A percentile compares a stretch with the other conserved stretches of the same genome.
Conservation (phyloP, 306 rosid genomes). For the Vigna angularis region DNA sequence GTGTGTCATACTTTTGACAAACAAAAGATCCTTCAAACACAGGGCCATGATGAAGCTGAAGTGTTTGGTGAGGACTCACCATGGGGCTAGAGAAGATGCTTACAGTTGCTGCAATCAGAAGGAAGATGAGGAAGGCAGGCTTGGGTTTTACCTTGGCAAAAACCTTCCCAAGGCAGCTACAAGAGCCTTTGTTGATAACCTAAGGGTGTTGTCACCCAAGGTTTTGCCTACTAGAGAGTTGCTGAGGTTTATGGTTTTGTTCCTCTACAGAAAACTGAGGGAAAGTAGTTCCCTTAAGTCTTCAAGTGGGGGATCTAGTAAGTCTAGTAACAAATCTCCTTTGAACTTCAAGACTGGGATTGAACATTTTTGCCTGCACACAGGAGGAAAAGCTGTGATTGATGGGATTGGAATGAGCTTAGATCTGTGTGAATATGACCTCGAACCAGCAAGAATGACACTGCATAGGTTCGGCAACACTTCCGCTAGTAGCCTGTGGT, state of each 20-base stretch:
- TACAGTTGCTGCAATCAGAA: conserved; percentile 71
- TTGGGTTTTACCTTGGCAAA: conserved; percentile 71
- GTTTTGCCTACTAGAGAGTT: conserved; percentile 78
- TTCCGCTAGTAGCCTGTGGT: conserved; percentile 89
- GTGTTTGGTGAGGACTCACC: conserved; percentile 75
- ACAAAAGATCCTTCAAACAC: conserved; percentile 58
- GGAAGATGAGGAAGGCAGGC: conserved; percentile 70
- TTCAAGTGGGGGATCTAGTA: neutral
- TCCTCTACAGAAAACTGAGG: conserved; percentile 44
- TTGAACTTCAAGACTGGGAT: conserved; percentile 71
- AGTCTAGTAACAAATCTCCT: conserved; percentile 42
- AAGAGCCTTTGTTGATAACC: conserved; percentile 78
- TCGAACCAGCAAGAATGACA: conserved; percentile 95
- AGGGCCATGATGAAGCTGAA: conserved; percentile 59
- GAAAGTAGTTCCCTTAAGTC: neutral
- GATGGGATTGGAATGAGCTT: conserved; percentile 81
- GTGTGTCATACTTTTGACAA: conserved; percentile 70
- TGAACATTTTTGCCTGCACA: conserved; percentile 85
- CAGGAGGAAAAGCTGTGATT: conserved; percentile 93
- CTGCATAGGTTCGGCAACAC: conserved; percentile 92
- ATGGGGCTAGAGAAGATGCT: conserved; percentile 81
- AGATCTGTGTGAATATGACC: conserved; percentile 63
- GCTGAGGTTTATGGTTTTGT: conserved; percentile 52
- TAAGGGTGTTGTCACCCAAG: conserved; percentile 70
- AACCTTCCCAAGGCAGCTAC: conserved; percentile 88